Evolutionary conservation across 805 yeast genomes (phyloP).

Genomic region (Candida coleopterorum): DNA sequence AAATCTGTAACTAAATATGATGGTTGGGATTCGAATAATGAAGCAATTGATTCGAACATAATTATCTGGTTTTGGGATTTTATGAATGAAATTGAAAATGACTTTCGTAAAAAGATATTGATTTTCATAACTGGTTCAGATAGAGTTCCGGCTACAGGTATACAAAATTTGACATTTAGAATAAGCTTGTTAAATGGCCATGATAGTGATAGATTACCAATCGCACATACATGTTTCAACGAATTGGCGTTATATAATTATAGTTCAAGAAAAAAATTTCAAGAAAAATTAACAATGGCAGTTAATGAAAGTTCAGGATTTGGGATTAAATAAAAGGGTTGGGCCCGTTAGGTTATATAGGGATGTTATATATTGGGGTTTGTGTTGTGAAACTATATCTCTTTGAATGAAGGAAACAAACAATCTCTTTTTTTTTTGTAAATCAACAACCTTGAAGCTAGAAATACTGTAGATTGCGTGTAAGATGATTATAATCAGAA

Average conservation of each 20-base stretch:
- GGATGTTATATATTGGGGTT: background rate
- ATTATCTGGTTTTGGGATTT: conserved; percentile 88
- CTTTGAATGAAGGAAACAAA: too few relatives aligned
- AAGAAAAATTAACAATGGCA: conserved; percentile 59
- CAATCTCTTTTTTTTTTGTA: too few relatives aligned
- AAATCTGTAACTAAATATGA: conserved; percentile 68
- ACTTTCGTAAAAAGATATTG: conserved; percentile 58
- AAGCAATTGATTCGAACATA: conserved; percentile 33
- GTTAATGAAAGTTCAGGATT: conserved; percentile 81
- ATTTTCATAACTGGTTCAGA: conserved; percentile 87
- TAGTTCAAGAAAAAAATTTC: conserved; percentile 47
- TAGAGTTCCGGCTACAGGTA: conserved; percentile 89
- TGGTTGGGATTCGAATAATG: conserved; percentile 50
- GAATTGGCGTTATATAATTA: conserved; percentile 78
- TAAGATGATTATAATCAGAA: too few relatives aligned
- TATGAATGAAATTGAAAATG: conserved; percentile 41
- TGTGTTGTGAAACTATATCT: too few relatives aligned
- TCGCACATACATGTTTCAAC: conserved; percentile 93
- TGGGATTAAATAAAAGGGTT: conserved; percentile 57
- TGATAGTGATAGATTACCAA: conserved; percentile 56
- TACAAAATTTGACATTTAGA: conserved; percentile 67
- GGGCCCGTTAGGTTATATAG: too few relatives aligned
- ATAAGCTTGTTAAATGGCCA: conserved; percentile 45
- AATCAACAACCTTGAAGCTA: too few relatives aligned
- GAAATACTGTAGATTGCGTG: too few relatives aligned